Evolutionary conservation across 2,329 filamentous ascomycete species (phyloP).

Genomic region (Fusarium sp.): DNA sequence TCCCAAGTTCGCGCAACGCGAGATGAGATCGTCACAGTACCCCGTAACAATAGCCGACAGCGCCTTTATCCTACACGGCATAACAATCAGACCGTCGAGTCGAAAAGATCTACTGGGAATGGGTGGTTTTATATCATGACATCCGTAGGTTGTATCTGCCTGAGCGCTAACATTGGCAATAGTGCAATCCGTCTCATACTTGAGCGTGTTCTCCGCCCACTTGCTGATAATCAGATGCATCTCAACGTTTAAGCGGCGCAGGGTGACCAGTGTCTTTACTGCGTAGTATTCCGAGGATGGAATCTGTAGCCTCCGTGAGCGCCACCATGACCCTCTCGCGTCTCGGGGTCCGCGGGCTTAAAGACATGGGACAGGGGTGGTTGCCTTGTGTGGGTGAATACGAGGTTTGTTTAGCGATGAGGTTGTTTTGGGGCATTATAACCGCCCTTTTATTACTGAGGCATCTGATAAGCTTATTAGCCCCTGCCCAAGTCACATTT

Average conservation of each 20-base stretch:
- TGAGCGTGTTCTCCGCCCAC: not conserved
- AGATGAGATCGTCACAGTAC: constrained; percentile 7
- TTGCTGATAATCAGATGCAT: not conserved
- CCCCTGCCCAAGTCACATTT: not conserved
- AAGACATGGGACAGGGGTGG: not conserved
- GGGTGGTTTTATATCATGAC: not conserved
- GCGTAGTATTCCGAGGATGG: not conserved
- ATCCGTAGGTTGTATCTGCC: not conserved
- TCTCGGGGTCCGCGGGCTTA: not conserved
- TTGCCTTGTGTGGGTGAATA: not conserved
- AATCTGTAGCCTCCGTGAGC: not conserved
- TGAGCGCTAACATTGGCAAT: not conserved
- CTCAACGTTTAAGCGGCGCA: not conserved
- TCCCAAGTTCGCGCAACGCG: constrained; percentile 14
- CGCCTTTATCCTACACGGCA: constrained; percentile 20
- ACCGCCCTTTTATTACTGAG: not conserved
- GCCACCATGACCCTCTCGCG: not conserved
- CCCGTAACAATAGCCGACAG: constrained; percentile 10
- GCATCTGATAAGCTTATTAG: not conserved
- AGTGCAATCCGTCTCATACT: not conserved
- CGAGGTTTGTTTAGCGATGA: not conserved
- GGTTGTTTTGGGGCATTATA: not conserved
- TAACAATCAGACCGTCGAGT: constrained; percentile 24
- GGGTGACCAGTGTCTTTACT: not conserved
- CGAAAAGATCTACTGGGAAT: constrained; percentile 10